Conservation (phyloP, 177 flowering plant species). For the Vitis hybrid region DNA sequence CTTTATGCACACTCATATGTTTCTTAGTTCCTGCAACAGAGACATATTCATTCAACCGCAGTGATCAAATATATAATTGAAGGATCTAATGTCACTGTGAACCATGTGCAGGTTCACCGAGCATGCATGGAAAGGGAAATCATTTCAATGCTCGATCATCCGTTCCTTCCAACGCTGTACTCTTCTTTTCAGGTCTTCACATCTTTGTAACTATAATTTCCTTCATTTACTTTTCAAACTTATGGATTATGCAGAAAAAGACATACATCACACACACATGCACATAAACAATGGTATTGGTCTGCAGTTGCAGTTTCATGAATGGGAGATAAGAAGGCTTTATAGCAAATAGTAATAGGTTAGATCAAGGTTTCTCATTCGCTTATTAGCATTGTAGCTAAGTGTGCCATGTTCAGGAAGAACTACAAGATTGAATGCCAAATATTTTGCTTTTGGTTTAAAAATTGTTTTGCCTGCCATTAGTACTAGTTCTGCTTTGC, state of each 20-base stretch:
- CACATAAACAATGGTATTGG: background rate
- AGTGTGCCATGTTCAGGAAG: no score
- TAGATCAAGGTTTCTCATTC: no score
- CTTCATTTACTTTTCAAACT: background rate
- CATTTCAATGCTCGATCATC: slow-evolving; percentile 86
- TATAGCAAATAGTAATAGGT: background rate
- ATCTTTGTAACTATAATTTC: background rate
- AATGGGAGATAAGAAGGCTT: background rate
- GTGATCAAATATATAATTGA: background rate
- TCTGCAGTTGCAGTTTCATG: background rate
- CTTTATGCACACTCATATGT: background rate
- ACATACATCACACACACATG: background rate
- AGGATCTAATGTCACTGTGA: background rate
- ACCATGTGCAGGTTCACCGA: slow-evolving; percentile 75
- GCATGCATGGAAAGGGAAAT: slow-evolving; percentile 96
- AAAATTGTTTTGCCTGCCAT: background rate
- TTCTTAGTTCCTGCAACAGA: background rate
- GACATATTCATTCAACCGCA: no score
- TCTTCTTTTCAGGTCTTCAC: slow-evolving; percentile 83
- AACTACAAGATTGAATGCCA: background rate
- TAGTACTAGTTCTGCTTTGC: background rate
- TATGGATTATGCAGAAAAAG: background rate
- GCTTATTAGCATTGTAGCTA: background rate
- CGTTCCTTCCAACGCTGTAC: slow-evolving; percentile 90
- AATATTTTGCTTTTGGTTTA: background rate